phyloP scores from a whole-genome alignment of 371 early-diverging fungal genomes.

The Rhizopus sp. region DNA sequence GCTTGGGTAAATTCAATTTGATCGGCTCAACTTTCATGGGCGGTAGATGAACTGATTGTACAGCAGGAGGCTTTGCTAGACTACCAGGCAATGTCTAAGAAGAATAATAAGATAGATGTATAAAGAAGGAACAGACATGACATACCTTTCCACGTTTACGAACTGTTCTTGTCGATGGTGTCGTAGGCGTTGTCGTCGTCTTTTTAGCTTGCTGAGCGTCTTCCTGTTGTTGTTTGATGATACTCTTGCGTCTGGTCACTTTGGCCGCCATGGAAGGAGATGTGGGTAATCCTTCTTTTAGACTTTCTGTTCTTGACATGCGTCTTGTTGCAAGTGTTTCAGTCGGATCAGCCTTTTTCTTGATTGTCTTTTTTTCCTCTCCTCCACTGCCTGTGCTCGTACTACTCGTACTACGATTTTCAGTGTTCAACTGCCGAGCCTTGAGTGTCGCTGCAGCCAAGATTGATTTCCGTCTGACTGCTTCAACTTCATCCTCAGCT shows the following conservation, averaged over 20 bases:
- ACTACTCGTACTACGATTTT: slow-evolving; percentile 12
- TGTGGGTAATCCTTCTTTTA: slow-evolving; percentile 47
- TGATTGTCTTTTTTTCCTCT: slow-evolving; percentile 17
- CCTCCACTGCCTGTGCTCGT: slow-evolving; percentile 14
- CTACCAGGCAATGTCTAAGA: slow-evolving; percentile 51
- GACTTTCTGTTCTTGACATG: slow-evolving; percentile 38
- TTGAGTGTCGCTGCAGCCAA: slow-evolving; percentile 27
- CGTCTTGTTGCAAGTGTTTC: slow-evolving; percentile 17
- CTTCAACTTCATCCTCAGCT: slow-evolving; percentile 23
- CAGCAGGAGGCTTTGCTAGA: slow-evolving; percentile 47
- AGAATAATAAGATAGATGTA: background rate
- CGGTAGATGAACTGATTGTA: slow-evolving; percentile 43
- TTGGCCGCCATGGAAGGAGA: slow-evolving; percentile 24
- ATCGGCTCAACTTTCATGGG: slow-evolving; percentile 56
- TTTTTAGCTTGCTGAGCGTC: background rate
- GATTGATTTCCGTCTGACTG: slow-evolving; percentile 29
- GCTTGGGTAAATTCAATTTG: slow-evolving; percentile 31
- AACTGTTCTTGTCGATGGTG: slow-evolving; percentile 6
- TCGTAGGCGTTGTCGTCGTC: slow-evolving; percentile 2
- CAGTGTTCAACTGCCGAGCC: slow-evolving; percentile 13
- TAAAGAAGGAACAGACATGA: background rate
- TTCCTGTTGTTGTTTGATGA: slow-evolving; percentile 17
- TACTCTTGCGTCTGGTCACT: slow-evolving; percentile 25
- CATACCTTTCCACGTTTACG: slow-evolving; percentile 51
- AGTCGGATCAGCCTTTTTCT: slow-evolving; percentile 16